Base-by-base conservation (phyloP, 768 basidiomycete genomes). In the Lactarius psammicola region DNA sequence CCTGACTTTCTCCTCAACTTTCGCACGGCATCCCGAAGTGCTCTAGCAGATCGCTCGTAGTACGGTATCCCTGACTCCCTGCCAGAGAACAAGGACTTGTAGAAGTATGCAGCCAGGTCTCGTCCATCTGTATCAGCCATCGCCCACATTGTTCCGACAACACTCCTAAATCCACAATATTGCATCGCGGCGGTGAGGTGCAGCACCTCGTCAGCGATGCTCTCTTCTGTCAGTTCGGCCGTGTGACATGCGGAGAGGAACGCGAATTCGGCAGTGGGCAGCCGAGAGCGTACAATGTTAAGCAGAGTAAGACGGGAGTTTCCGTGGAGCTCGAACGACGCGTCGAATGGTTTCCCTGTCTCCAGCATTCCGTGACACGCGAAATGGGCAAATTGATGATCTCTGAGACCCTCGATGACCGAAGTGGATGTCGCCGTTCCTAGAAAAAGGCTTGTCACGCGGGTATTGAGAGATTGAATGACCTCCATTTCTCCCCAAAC, bases 131-230 rank as follows among this genome's bases (percentile, higher is more conserved):
- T 18, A n/a, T 66, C 67, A 1, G 18, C 31, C 61, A 65, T 61
- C 15, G 49, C 46, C 67, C 64, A 62, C 49, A 57, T 56, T 8
- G 67, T 66, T 20, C 42, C 64, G 9, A 66, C 60, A 17, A 65
- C 44, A 11, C 59, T 57, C n/a, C 55, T 33, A 56, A 58, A 68
- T 8, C 67, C 67, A 30, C 60, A 54, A 10, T 60, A 53, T 15
- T 57, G 63, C 60, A 68, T 61, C 10, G 59, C 64, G 2, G 59
- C 64, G 2, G 64, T 44, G 17, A 66, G 64, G 26, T 56, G 57
- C 5, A 66, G 51, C 3, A 11, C 59, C 31, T 62, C 67, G 8
- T 65, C 64, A 3, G 55, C 17, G 7, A 62, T 28, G 13, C 36
- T 51, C 2, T 51, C 38, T 10, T 58, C 51, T 13, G 49, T 61